phyloP scores from a whole-genome alignment of 1,284 basidiomycete species.

The Ustilago vetiveriae region DNA sequence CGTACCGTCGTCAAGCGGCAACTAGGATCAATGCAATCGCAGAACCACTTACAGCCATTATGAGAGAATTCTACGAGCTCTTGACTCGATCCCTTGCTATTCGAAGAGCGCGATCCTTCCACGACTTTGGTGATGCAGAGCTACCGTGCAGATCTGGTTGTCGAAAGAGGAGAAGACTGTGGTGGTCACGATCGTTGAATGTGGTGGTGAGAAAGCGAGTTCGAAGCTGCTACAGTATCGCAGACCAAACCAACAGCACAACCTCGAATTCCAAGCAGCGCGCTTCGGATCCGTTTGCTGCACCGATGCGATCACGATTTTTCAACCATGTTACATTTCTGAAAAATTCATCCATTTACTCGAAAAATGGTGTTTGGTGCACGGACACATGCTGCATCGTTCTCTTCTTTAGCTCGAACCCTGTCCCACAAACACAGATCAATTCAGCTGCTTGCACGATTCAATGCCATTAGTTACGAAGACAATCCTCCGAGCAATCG shows the following conservation, averaged over 20 bases:
- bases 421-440: too few species aligned
- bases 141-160: background rate
- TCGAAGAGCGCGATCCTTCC: too few species aligned
- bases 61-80: background rate
- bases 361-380: too few species aligned
- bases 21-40: too few species aligned
- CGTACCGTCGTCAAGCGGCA: background rate
- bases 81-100: background rate
- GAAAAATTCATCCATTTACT: too few species aligned
- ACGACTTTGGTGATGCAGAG: background rate
- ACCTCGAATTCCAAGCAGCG: constrained; percentile 25
- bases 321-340: constrained; percentile 3
- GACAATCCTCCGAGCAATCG: too few species aligned
- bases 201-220: background rate
- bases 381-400: too few species aligned
- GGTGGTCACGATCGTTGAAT: background rate
- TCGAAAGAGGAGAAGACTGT: background rate
- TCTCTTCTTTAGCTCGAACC: too few species aligned
- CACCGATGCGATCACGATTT: constrained; percentile 26
- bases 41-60: constrained; percentile 34
- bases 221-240: too few species aligned
- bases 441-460: too few species aligned
- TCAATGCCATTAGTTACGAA: too few species aligned
- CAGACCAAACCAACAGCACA: background rate
- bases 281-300: constrained; percentile 30